Evolutionary conservation across 306 rosid species (phyloP), one percentile per base, ranked within the genome.

Genomic region (Cicer chorassanicum): DNA sequence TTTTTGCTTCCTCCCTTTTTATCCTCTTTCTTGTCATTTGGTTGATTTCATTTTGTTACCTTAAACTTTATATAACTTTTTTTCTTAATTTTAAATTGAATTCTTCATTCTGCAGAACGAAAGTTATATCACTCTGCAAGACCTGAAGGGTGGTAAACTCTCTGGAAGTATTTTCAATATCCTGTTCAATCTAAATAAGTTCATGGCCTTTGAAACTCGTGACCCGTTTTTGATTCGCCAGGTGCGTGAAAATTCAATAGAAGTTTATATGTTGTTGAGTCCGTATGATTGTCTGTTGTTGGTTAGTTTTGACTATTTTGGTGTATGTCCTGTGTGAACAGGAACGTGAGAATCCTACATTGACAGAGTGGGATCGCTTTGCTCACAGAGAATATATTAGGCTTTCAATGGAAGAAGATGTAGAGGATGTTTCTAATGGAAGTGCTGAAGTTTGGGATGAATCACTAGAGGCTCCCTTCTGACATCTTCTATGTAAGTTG

Each of bases 371-470:
- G 99, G 99, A 95, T 74, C 99, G 99, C 64, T 95, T 92, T 85
- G 99, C 99, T 9, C 99, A 95, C 82, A 90, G 99, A 84, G 99
- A 95, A 85, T 95, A 95, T 84, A 95, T 92, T 61, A 90, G 99
- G 80, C 99, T 95, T 82, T 95, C 99, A 50, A 95, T 95, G 99
- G 99, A 95, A 86, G 99, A 95, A 89, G 99, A 95, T 78, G 99
- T 92, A 71, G 99, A 95, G 89, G 99, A 95, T 79, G 99, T 84
- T 81, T 95, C 99, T 70, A 95, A 95, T 51, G 99, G 99, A 65
- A 95, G 99, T 77, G 98, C 98, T n/a, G 99, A 95, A 84, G 97
- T 90, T 80, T 95, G 99, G 99, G 99, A 92, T 70, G 99, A 95
- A 76, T 95, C 99, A 38, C 89, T 95, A 13, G 99, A 94, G 85